Percentiles rank a stretch among this genome's conserved stretches.
Evolutionary conservation across 2,329 filamentous ascomycete species (phyloP).

Genomic region (Xenoacremonium recifei): DNA sequence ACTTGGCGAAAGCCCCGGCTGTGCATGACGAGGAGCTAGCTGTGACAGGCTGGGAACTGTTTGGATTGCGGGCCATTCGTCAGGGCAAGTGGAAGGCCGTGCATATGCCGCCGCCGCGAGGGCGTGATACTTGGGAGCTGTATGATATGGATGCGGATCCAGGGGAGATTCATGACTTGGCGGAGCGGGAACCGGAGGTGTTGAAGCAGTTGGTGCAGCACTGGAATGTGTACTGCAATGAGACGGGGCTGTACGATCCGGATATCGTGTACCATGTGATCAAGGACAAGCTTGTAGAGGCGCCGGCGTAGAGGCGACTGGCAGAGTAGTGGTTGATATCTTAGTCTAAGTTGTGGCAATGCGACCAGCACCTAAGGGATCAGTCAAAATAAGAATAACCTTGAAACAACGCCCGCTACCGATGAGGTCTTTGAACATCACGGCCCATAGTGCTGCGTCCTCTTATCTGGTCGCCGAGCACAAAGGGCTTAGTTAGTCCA

Average conservation of each 20-base stretch:
- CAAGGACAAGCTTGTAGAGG: neutral
- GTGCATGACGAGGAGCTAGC: constrained; percentile 46
- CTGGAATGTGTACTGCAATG: constrained; percentile 8
- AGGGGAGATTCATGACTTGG: constrained; percentile 6
- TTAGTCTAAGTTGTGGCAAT: too few species aligned
- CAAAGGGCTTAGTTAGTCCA: too few species aligned
- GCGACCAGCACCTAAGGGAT: too few species aligned
- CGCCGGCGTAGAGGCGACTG: too few species aligned
- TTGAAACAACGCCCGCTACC: too few species aligned
- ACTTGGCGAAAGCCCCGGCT: constrained; percentile 28
- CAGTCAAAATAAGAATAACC: too few species aligned
- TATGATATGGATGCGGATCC: constrained; percentile 9
- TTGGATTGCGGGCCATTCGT: constrained; percentile 49
- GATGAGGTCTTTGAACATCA: too few species aligned
- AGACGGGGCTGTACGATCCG: constrained; percentile 9
- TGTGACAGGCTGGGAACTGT: constrained; percentile 55
- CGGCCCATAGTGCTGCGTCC: too few species aligned
- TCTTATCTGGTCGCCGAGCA: too few species aligned
- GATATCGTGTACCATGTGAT: neutral
- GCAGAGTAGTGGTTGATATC: too few species aligned
- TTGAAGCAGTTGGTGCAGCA: constrained; percentile 5
- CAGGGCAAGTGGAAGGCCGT: constrained; percentile 56
- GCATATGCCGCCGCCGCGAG: constrained; percentile 39
- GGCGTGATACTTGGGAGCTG: constrained; percentile 10
- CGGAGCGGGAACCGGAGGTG: neutral